phyloP scores from a whole-genome alignment of 2,329 filamentous ascomycete species.

The Talaromyces piceae region DNA sequence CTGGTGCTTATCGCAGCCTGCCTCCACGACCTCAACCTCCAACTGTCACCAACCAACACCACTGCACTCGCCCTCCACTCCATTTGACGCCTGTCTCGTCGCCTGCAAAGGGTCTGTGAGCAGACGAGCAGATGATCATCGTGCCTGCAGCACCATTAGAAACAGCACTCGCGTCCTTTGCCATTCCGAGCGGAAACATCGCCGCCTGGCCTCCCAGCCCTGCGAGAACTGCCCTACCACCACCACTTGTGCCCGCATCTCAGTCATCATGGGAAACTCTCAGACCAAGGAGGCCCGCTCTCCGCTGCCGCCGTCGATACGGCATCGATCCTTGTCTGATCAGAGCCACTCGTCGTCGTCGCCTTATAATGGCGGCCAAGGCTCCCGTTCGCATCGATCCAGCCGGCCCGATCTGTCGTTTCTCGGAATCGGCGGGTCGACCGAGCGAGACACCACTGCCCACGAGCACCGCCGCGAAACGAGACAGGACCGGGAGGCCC shows the following conservation, averaged over 20 bases:
- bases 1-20: conserved; percentile 14
- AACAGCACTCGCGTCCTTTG: not conserved
- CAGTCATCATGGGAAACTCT: conserved; percentile 36
- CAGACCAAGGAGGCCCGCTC: conserved; percentile 41
- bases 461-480: conserved; percentile 69
- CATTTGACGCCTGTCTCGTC: too few species aligned
- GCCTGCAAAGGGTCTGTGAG: not conserved
- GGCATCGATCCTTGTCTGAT: conserved; percentile 23
- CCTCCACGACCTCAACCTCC: not conserved
- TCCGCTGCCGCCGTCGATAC: conserved; percentile 19
- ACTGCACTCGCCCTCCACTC: not conserved
- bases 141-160: not conserved
- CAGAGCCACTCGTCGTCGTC: conserved; percentile 20
- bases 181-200: too few species aligned
- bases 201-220: not conserved
- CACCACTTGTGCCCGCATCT: too few species aligned
- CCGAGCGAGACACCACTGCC: conserved; percentile 43
- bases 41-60: not conserved
- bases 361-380: conserved; percentile 28
- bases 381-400: conserved; percentile 42
- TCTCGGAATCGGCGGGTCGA: conserved; percentile 44
- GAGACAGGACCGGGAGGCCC: conserved; percentile 81
- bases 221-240: too few species aligned
- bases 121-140: not conserved
- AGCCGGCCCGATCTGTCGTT: conserved; percentile 55